phyloP scores from a whole-genome alignment of 345 rosid genomes.

The Citropsis articulata region DNA sequence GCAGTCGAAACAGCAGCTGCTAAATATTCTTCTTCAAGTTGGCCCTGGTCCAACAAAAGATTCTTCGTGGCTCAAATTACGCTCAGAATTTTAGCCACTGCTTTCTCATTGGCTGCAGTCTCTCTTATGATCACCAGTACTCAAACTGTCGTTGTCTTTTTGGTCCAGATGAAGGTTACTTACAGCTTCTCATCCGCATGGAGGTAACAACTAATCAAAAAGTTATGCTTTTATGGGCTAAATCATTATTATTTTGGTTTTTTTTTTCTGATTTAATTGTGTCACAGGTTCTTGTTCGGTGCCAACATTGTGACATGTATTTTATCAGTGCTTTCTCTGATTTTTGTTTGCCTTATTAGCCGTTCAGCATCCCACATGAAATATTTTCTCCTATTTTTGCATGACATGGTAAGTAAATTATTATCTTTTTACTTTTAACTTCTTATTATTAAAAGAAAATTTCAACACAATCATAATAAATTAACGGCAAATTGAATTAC shows the following conservation, averaged over 20 bases:
- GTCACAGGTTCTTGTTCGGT: conserved; percentile 49
- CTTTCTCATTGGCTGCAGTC: conserved; percentile 36
- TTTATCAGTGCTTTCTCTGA: conserved; percentile 42
- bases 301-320: conserved; percentile 32
- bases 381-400: conserved; percentile 36
- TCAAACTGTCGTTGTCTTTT: conserved; percentile 25
- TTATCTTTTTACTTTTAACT: background rate
- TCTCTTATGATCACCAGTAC: conserved; percentile 32
- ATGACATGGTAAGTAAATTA: conserved; percentile 45
- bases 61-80: conserved; percentile 31
- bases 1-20: background rate
- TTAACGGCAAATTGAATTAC: conserved; percentile 5
- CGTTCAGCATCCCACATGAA: conserved; percentile 24
- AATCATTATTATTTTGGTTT: background rate
- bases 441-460: too few relatives aligned
- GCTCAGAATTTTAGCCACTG: conserved; percentile 39
- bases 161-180: conserved; percentile 26
- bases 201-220: conserved; percentile 26
- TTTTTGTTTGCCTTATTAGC: conserved; percentile 21
- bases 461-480: too few relatives aligned
- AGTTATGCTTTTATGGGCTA: background rate
- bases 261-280: background rate
- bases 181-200: conserved; percentile 40
- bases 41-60: background rate
- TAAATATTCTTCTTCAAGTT: conserved; percentile 12